Evolutionary conservation across 257 asterid genomes (phyloP), one percentile per base, ranked within the genome.

Genomic region (Penstemon barbatus): DNA sequence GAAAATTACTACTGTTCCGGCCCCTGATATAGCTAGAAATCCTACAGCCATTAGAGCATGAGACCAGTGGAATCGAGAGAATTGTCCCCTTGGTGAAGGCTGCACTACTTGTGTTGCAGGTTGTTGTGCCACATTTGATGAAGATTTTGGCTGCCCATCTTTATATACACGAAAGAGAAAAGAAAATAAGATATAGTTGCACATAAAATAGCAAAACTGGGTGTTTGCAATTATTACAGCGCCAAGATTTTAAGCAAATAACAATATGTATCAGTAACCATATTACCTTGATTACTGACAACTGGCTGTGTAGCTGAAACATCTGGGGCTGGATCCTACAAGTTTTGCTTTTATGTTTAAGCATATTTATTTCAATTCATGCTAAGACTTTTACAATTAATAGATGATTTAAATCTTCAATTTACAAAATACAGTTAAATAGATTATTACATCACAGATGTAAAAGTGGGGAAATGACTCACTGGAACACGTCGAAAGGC

Each of bases 401-500:
- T 19, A 48, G 33, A 66, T 11, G 25, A 13, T 25, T 25, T 25
- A 1, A 25, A 25, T 25, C 33, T 25, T 25, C 33, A 25, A 25
- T 25, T 25, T 25, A 25, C 33, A 69, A 36, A 69, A 41, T 48
- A 50, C 45, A 65, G 5, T 61, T 15, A 25, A 25, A 25, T 2
- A 25, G 33, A 25, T 25, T 0, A 25, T 25, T 25, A 25, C 2
- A 25, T 25, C 33, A 25, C 33, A 25, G 33, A 25, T 25, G 33
- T 1, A 25, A 25, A 25, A 25, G 33, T 25, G 33, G 12, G 41
- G 48, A 57, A 41, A 59, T 42, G 46, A 80, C 96, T 74, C 78
- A 91, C 99, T 45, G 99, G 99, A 82, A 94, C 96, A 61, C 90
- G 95, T 50, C 90, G 91, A 74, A 94, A 94, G 74, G 99, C 96